Evolutionary conservation across 768 basidiomycete genomes (phyloP).

Genomic region (Boletus tylopilopsis): DNA sequence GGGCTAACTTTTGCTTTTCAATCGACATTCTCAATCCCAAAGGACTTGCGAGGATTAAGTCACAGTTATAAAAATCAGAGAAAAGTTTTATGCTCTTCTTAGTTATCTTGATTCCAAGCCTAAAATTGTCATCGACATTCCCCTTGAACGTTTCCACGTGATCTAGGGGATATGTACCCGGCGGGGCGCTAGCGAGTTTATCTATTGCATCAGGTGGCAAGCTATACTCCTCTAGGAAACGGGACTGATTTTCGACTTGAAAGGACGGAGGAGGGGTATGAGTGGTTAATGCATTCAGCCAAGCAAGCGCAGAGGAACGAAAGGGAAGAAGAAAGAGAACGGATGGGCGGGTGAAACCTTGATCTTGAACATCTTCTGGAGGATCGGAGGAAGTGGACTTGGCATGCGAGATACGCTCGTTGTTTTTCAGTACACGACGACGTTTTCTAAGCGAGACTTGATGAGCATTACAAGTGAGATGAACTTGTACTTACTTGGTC

Average conservation of each 20-base stretch:
- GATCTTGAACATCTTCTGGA: conserved; percentile 83
- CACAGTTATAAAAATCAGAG: conserved; percentile 84
- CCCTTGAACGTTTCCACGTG: conserved; percentile 93
- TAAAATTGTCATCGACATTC: conserved; percentile 95
- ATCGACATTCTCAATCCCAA: conserved; percentile 86
- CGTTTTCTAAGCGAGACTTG: conserved; percentile 65
- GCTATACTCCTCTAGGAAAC: conserved; percentile 80
- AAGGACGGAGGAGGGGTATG: conserved; percentile 69
- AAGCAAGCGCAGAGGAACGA: conserved; percentile 80
- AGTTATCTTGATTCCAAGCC: conserved; percentile 90
- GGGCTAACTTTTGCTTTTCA: conserved; percentile 88
- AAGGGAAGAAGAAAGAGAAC: conserved; percentile 90
- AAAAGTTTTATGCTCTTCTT: conserved; percentile 90
- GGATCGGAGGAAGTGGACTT: conserved; percentile 52
- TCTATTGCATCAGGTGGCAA: conserved; percentile 77
- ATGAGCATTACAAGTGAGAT: background rate
- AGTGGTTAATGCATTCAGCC: conserved; percentile 74
- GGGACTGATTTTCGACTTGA: conserved; percentile 84
- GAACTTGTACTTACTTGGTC: conserved; percentile 54
- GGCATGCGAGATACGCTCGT: conserved; percentile 80
- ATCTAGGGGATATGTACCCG: conserved; percentile 78
- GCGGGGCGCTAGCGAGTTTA: conserved; percentile 69
- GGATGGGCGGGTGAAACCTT: conserved; percentile 97
- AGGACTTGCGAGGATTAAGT: conserved; percentile 91
- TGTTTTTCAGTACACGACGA: conserved; percentile 86